Evolutionary conservation across 2,329 filamentous ascomycete genomes (phyloP).

Genomic region (Shiraia sp.): DNA sequence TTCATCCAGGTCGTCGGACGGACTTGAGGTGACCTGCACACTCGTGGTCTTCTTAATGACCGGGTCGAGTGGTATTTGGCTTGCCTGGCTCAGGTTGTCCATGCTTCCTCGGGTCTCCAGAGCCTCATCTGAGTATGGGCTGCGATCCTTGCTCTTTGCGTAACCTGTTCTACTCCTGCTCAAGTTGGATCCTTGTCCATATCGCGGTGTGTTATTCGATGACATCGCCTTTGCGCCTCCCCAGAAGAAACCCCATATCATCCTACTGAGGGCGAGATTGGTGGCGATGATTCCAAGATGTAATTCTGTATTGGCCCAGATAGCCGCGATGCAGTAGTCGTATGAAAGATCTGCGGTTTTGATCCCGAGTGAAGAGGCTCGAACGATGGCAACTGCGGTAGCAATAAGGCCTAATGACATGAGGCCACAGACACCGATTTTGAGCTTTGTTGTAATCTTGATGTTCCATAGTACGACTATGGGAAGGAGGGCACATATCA

Average conservation of each 20-base stretch:
- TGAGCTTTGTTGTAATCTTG: constrained; percentile 20
- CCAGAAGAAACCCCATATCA: constrained; percentile 11
- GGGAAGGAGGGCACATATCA: constrained; percentile 29
- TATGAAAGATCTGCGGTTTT: constrained; percentile 27
- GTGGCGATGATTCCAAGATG: constrained; percentile 34
- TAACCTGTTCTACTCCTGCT: constrained; percentile 9
- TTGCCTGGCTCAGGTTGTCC: constrained; percentile 11
- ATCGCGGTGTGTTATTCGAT: constrained; percentile 6
- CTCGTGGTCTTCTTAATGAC: constrained; percentile 12
- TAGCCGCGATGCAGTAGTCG: constrained; percentile 27
- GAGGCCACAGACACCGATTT: constrained; percentile 27
- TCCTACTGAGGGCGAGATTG: constrained; percentile 23
- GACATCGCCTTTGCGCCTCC: neutral
- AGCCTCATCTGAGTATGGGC: constrained; percentile 1
- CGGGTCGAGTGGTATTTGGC: constrained; percentile 12
- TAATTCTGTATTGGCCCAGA: constrained; percentile 32
- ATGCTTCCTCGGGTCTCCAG: constrained; percentile 7
- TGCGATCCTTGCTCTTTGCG: constrained; percentile 5
- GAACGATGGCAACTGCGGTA: constrained; percentile 22
- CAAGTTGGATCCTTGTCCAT: constrained; percentile 5
- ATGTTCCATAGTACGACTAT: constrained; percentile 28
- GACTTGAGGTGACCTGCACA: constrained; percentile 6
- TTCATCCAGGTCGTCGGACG: neutral
- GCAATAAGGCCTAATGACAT: constrained; percentile 28
- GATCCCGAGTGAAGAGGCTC: constrained; percentile 25